These are phyloP conservation scores for Hypoxylon sp. DNA, from an alignment of 2,329 filamentous ascomycete genomes.

Conservation along the genomic window DNA sequence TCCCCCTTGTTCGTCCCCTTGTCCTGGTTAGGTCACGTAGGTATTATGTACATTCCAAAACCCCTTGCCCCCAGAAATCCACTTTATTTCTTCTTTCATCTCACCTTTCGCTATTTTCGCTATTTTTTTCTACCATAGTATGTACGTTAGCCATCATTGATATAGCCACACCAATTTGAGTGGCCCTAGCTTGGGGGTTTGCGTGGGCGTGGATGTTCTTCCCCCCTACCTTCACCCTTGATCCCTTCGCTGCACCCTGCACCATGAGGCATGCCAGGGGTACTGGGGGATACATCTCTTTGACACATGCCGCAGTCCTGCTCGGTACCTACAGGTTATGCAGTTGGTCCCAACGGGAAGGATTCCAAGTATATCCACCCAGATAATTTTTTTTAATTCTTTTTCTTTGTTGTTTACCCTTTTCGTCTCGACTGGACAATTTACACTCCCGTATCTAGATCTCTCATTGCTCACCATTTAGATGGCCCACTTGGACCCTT, in stretches of 20 bases:
- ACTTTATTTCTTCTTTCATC: slow-evolving; percentile 15
- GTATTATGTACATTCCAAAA: slow-evolving; percentile 13
- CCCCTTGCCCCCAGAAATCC: slow-evolving; percentile 33
- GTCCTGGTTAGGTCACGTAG: slow-evolving; percentile 1
- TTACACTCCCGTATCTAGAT: slow-evolving; percentile 31
- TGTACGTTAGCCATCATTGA: slow-evolving; percentile 12
- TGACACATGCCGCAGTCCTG: slow-evolving; percentile 38
- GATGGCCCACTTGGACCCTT: slow-evolving; percentile 39
- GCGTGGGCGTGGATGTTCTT: slow-evolving; percentile 16
- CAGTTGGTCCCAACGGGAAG: slow-evolving; percentile 42
- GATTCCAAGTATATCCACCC: slow-evolving; percentile 28
- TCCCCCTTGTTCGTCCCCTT: background rate
- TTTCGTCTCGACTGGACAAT: slow-evolving; percentile 19
- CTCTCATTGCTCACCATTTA: slow-evolving; percentile 27
- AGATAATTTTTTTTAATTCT: slow-evolving; percentile 22
- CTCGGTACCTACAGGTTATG: slow-evolving; percentile 40
- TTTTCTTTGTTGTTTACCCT: slow-evolving; percentile 24
- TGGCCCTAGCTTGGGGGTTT: slow-evolving; percentile 6
- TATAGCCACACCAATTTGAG: slow-evolving; percentile 39
- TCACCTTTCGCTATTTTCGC: slow-evolving; percentile 20
- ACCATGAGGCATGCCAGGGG: slow-evolving; percentile 37
- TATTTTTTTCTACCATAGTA: background rate
- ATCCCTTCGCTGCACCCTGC: background rate
- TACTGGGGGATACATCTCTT: slow-evolving; percentile 29
- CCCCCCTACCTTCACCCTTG: slow-evolving; percentile 14